phyloP scores from a whole-genome alignment of 176 grass and related monocot genomes.

The Oryza australiensis region DNA sequence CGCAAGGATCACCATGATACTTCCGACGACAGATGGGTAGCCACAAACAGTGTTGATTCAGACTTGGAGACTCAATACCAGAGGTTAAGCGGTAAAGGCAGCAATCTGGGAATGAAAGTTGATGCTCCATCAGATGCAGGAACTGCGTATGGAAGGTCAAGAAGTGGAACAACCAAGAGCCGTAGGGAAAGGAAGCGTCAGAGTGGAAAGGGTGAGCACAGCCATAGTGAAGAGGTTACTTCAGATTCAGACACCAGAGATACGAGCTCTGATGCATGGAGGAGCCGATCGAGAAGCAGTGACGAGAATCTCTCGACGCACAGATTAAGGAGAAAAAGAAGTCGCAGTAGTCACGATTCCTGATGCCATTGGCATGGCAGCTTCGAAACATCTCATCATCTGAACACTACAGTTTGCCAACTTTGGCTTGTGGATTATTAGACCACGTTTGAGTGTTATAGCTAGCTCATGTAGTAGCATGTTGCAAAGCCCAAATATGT shows the following conservation, averaged over 20 bases:
- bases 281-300: constrained; percentile 33
- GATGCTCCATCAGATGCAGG: neutral
- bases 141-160: constrained; percentile 27
- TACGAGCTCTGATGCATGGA: constrained; percentile 29
- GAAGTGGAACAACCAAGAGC: neutral
- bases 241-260: constrained; percentile 21
- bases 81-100: constrained; percentile 2
- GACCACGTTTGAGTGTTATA: neutral
- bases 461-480: neutral
- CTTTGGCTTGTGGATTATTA: neutral
- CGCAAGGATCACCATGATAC: constrained; percentile 4
- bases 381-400: neutral
- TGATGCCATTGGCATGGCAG: neutral
- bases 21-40: constrained; percentile 39
- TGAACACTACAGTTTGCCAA: neutral
- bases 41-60: constrained; percentile 38
- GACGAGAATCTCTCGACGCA: constrained; percentile 24
- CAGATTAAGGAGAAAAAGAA: constrained; percentile 28
- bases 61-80: constrained; percentile 11
- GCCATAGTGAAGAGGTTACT: constrained; percentile 3
- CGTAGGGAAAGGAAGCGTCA: constrained; percentile 39
- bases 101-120: constrained; percentile 18
- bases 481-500: neutral
- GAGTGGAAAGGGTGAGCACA: constrained; percentile 23
- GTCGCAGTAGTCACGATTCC: neutral